Evolutionary conservation across 1,284 basidiomycete species (phyloP).

Genomic region (Cutaneotrichosporon sp.): DNA sequence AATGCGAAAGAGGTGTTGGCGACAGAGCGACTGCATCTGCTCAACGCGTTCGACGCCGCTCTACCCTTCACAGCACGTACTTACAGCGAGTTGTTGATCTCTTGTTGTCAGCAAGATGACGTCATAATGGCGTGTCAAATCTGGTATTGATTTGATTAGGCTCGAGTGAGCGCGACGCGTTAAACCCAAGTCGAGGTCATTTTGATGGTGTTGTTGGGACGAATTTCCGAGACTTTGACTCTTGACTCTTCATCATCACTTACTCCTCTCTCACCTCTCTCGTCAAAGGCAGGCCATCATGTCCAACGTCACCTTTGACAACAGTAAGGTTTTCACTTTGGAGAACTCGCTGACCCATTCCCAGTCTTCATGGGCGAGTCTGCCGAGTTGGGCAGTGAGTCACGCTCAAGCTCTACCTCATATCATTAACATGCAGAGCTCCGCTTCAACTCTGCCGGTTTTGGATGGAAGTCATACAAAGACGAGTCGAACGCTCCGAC

Average conservation of each 20-base stretch:
- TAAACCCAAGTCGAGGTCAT: no score
- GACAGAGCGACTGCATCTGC: background rate
- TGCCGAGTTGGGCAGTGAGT: constrained; percentile 73
- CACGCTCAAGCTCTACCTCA: background rate
- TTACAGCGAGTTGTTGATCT: no score
- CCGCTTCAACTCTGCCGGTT: constrained; percentile 76
- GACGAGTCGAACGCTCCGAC: constrained; percentile 54
- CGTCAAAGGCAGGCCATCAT: constrained; percentile 15
- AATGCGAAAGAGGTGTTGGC: background rate
- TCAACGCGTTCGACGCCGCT: background rate
- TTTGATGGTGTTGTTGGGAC: background rate
- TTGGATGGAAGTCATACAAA: constrained; percentile 74
- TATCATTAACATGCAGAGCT: constrained; percentile 59
- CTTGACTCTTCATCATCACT: background rate
- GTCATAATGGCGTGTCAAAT: no score
- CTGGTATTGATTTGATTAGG: no score
- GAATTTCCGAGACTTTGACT: background rate
- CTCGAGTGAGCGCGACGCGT: no score
- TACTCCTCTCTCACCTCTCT: background rate
- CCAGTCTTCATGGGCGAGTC: constrained; percentile 68
- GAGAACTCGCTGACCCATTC: background rate
- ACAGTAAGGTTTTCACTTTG: constrained; percentile 20
- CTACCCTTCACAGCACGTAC: no score
- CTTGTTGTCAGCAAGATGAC: no score
- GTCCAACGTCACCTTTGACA: constrained; percentile 44